Evolutionary conservation across 164 flowering plant species (phyloP).

Genomic region (Vitis rupestris): DNA sequence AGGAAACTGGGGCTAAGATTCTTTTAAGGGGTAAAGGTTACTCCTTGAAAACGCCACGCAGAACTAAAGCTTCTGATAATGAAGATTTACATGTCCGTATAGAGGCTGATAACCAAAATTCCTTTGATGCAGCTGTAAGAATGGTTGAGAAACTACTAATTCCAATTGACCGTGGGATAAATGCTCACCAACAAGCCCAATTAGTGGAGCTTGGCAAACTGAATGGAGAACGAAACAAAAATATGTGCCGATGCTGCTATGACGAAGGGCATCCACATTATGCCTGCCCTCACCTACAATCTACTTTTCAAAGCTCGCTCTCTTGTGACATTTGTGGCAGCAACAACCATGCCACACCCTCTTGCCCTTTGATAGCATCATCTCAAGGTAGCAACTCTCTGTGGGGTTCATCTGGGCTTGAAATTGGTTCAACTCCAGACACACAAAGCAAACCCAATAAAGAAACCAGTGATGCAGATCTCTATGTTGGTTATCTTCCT

Average conservation of each 20-base stretch:
- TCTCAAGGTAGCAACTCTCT: conserved; percentile 1
- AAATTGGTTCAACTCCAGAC: conserved; percentile 15
- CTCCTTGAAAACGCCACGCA: conserved; percentile 3
- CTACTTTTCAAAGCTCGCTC: conserved; percentile 6
- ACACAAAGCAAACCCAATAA: conserved; percentile 14
- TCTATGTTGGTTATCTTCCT: conserved; percentile 42
- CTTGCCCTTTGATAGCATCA: conserved; percentile 15
- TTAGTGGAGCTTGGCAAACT: conserved; percentile 34
- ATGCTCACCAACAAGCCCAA: conserved; percentile 35
- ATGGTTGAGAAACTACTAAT: conserved; percentile 46
- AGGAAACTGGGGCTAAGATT: conserved; percentile 48
- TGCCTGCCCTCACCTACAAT: conserved; percentile 20
- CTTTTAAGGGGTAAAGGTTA: conserved; percentile 36
- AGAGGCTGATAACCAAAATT: conserved; percentile 39
- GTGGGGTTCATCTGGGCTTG: conserved; percentile 1
- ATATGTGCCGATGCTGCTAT: conserved; percentile 17
- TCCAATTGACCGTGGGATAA: conserved; percentile 25
- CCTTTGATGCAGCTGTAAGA: conserved; percentile 40
- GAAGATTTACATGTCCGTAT: conserved; percentile 50
- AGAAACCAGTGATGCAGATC: conserved; percentile 21
- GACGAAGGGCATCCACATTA: conserved; percentile 30
- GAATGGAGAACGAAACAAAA: conserved; percentile 13
- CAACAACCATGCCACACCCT: conserved; percentile 15
- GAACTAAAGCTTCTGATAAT: conserved; percentile 17
- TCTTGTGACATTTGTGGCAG: conserved; percentile 21